These are phyloP conservation scores for Phytopythium oedochilum DNA, from an alignment of 352 stramenopile genomes.

Conservation along the genomic window DNA sequence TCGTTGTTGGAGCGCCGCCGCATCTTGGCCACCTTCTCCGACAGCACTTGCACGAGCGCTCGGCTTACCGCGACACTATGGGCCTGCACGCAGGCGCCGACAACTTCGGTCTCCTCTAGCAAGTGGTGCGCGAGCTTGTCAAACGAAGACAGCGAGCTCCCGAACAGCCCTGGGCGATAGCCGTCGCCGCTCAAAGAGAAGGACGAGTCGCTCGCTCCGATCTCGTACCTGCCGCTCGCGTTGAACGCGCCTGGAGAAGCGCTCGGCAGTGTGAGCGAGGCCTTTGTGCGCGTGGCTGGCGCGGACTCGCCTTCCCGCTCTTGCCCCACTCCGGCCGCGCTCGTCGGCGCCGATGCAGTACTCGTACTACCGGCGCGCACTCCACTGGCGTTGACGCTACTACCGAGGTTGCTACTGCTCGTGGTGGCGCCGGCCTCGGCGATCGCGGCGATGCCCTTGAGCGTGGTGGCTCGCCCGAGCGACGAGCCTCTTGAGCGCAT, in stretches of 20 bases:
- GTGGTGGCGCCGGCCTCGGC: neutral
- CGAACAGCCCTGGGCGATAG: neutral
- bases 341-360: neutral
- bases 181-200: neutral
- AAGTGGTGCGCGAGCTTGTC: constrained; percentile 69
- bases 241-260: neutral
- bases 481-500: constrained; percentile 2
- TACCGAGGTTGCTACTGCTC: neutral
- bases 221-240: neutral
- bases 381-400: neutral
- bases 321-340: neutral
- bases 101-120: constrained; percentile 65
- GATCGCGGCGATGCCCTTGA: neutral
- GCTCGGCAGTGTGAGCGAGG: neutral
- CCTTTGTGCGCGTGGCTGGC: neutral
- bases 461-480: neutral
- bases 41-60: constrained; percentile 60
- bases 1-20: constrained; percentile 20
- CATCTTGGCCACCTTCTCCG: constrained; percentile 53
- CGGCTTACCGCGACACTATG: constrained; percentile 53
- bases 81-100: constrained; percentile 59
- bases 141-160: constrained; percentile 33
- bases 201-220: no score
- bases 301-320: neutral
- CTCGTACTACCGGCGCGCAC: neutral